phyloP scores from a whole-genome alignment of 495 filamentous ascomycete genomes.

The Podospora anserina region DNA sequence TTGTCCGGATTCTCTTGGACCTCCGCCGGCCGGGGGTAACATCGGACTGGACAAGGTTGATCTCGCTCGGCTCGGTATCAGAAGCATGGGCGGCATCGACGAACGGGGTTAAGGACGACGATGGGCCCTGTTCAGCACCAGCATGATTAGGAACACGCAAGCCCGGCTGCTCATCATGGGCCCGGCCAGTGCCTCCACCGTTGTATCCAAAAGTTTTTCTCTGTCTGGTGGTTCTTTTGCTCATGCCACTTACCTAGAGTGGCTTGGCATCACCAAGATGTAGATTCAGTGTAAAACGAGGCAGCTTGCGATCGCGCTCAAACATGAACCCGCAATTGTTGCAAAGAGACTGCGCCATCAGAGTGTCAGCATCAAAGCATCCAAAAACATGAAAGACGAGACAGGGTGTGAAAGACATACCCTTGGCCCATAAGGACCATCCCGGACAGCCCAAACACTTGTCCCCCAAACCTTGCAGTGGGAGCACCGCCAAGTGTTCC shows the following conservation, averaged over 20 bases:
- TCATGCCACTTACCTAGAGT: conserved; percentile 28
- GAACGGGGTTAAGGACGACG: neutral
- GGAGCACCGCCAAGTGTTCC: conserved; percentile 81
- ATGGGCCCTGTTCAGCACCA: neutral
- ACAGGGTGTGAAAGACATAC: conserved; percentile 51
- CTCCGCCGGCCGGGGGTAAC: neutral
- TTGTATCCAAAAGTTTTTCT: neutral
- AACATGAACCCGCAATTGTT: conserved; percentile 89
- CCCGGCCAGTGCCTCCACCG: neutral
- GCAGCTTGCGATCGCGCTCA: conserved; percentile 79
- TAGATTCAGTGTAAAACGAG: conserved; percentile 78
- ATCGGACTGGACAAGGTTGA: neutral
- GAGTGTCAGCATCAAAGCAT: conserved; percentile 5
- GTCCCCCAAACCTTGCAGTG: conserved; percentile 88
- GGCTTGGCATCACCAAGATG: conserved; percentile 49
- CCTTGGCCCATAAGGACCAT: conserved; percentile 80
- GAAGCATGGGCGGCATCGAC: neutral
- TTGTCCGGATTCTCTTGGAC: neutral
- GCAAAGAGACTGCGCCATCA: conserved; percentile 69
- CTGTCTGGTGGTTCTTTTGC: neutral
- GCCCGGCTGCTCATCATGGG: neutral
- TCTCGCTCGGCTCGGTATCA: neutral
- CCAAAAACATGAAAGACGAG: neutral
- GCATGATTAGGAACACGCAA: neutral
- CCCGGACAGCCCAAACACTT: conserved; percentile 89